Conservation (phyloP, 768 basidiomycete species). For the Flagelloscypha sp. region DNA sequence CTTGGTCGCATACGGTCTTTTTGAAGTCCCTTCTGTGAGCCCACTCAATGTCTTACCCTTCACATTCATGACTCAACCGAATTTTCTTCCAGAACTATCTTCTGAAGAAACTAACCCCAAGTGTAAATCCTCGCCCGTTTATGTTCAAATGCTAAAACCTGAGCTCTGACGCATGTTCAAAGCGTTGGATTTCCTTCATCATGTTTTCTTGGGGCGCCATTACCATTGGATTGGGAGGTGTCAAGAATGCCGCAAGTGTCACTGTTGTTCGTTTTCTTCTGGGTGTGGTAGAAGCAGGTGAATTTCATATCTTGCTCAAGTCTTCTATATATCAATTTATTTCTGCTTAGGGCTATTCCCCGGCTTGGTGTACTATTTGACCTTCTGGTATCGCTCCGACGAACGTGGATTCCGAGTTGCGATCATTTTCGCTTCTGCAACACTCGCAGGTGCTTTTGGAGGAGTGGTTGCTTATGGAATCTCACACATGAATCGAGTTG, state of each 20-base stretch:
- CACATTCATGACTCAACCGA: too few relatives aligned
- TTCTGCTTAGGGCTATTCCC: conserved; percentile 26
- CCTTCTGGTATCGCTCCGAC: conserved; percentile 32
- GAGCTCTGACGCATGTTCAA: neutral
- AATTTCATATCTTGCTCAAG: too few relatives aligned
- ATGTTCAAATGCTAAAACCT: too few relatives aligned
- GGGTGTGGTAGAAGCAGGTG: conserved; percentile 30
- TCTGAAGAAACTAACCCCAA: conserved; percentile 28
- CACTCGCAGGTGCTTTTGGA: conserved; percentile 26
- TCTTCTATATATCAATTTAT: neutral
- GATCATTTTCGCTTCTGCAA: conserved; percentile 25
- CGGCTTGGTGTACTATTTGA: conserved; percentile 32
- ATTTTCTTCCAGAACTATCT: too few relatives aligned
- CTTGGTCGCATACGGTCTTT: conserved; percentile 29
- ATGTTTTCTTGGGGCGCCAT: conserved; percentile 32
- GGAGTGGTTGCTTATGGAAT: conserved; percentile 27
- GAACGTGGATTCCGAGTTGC: conserved; percentile 15
- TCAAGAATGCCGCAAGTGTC: conserved; percentile 29
- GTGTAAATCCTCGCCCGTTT: conserved; percentile 1
- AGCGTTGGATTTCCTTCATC: conserved; percentile 30
- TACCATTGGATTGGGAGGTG: conserved; percentile 27
- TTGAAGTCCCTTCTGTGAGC: conserved; percentile 33
- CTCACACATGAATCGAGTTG: conserved; percentile 17
- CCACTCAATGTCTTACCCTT: too few relatives aligned
- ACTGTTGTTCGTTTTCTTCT: conserved; percentile 34